Evolutionary conservation across 768 basidiomycete genomes (phyloP).

Genomic region (Pulveroboletus frians): DNA sequence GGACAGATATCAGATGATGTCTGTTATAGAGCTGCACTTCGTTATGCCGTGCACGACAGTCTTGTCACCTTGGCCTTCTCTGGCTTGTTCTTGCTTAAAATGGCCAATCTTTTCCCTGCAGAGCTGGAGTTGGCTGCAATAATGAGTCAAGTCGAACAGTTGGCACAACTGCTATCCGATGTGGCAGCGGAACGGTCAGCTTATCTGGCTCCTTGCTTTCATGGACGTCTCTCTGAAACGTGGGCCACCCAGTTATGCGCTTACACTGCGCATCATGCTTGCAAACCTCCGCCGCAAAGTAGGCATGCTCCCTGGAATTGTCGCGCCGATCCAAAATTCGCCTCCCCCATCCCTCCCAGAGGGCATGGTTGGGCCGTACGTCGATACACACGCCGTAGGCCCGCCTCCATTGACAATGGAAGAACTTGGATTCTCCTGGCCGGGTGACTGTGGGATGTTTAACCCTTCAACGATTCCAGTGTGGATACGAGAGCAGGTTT

Average conservation of each 20-base stretch:
- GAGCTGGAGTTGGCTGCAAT: conserved; percentile 76
- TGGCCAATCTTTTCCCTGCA: conserved; percentile 87
- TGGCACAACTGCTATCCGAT: conserved; percentile 85
- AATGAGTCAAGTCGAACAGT: conserved; percentile 81
- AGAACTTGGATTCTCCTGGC: conserved; percentile 77
- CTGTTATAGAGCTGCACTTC: conserved; percentile 65
- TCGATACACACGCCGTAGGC: conserved; percentile 44
- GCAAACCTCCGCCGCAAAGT: conserved; percentile 87
- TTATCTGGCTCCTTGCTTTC: neutral
- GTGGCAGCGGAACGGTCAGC: conserved; percentile 85
- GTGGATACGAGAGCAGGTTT: conserved; percentile 88
- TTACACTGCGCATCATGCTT: conserved; percentile 90
- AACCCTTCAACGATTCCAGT: conserved; percentile 79
- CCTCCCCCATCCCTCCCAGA: conserved; percentile 52
- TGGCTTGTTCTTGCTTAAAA: conserved; percentile 86
- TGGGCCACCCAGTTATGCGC: conserved; percentile 59
- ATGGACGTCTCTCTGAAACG: conserved; percentile 8
- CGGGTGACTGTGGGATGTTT: conserved; percentile 58
- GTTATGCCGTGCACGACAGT: conserved; percentile 90
- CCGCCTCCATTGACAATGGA: conserved; percentile 75
- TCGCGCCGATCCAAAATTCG: conserved; percentile 44
- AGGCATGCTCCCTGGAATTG: conserved; percentile 51
- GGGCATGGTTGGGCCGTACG: conserved; percentile 53
- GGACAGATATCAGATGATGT: neutral
- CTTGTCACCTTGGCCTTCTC: conserved; percentile 90